Conservation (phyloP, 257 asterid genomes). For the Capsicum pubescens region DNA sequence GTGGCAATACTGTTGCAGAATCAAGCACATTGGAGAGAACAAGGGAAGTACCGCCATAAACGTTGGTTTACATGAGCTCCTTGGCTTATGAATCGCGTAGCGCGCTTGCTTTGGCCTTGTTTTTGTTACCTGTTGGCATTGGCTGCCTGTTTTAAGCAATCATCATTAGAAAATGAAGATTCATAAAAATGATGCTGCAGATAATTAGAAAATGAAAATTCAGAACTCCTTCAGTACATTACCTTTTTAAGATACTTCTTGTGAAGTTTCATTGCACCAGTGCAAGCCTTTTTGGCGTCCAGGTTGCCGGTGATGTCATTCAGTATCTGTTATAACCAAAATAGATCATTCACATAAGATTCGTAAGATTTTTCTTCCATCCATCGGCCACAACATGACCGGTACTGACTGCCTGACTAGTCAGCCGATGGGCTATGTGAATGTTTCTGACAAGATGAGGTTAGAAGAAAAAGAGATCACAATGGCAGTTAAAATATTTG, state of each 20-base stretch:
- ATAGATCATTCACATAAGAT: background rate
- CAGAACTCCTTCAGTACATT: background rate
- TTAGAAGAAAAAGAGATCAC: background rate
- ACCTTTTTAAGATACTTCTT: conserved; percentile 85
- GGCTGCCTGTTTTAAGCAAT: conserved; percentile 20
- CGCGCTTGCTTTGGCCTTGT: background rate
- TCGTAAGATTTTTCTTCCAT: conserved; percentile 13
- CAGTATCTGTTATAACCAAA: conserved; percentile 56
- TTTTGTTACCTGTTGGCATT: conserved; percentile 21
- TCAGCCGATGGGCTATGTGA: background rate
- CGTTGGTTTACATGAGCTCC: background rate
- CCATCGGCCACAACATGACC: background rate
- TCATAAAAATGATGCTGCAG: background rate
- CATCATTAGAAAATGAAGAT: background rate
- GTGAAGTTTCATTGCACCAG: conserved; percentile 83
- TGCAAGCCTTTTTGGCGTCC: conserved; percentile 83
- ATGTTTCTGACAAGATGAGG: background rate
- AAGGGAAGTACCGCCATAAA: background rate
- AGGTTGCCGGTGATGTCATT: conserved; percentile 81
- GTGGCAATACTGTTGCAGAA: background rate
- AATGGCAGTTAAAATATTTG: background rate
- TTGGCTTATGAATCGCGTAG: background rate
- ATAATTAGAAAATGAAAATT: background rate
- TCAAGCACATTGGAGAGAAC: conserved; percentile 9
- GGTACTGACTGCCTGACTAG: background rate